A percentile compares a stretch with the other conserved stretches of the same genome.
phyloP scores from a whole-genome alignment of 148 eudicot genomes.

The Vaccinium macrocarpon region DNA sequence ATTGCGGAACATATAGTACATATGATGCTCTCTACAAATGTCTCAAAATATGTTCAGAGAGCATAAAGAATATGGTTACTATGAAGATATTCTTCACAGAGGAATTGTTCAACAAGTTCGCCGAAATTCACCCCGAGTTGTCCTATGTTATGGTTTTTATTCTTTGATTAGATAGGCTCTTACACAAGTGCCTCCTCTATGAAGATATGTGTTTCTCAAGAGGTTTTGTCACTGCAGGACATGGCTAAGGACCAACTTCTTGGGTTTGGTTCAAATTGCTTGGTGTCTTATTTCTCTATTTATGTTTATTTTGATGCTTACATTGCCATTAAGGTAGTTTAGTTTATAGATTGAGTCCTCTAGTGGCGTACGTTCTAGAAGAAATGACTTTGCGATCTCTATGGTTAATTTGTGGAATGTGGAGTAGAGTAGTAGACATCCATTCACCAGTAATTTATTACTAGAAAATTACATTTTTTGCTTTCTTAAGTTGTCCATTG shows the following conservation, averaged over 20 bases:
- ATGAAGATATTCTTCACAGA: too few relatives aligned
- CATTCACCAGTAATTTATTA: neutral
- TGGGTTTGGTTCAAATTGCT: neutral
- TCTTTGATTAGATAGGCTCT: neutral
- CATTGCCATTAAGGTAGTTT: neutral
- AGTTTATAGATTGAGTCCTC: too few relatives aligned
- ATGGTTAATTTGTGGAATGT: neutral
- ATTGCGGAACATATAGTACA: too few relatives aligned
- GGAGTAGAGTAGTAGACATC: neutral
- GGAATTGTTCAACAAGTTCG: too few relatives aligned
- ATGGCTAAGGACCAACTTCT: neutral
- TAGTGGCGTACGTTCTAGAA: too few relatives aligned
- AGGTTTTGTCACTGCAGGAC: neutral
- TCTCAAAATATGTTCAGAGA: too few relatives aligned
- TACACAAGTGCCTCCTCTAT: neutral
- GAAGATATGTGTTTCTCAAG: neutral
- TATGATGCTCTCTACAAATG: too few relatives aligned
- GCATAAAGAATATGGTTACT: too few relatives aligned
- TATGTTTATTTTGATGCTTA: neutral
- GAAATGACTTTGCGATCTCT: neutral
- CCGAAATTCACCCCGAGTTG: too few relatives aligned
- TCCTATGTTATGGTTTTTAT: too few relatives aligned
- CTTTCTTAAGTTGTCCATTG: neutral
- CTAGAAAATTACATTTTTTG: neutral
- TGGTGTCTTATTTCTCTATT: neutral